These are phyloP conservation scores for Prunella vulgaris DNA, from an alignment of 257 asterid genomes.

Conservation along the genomic window DNA sequence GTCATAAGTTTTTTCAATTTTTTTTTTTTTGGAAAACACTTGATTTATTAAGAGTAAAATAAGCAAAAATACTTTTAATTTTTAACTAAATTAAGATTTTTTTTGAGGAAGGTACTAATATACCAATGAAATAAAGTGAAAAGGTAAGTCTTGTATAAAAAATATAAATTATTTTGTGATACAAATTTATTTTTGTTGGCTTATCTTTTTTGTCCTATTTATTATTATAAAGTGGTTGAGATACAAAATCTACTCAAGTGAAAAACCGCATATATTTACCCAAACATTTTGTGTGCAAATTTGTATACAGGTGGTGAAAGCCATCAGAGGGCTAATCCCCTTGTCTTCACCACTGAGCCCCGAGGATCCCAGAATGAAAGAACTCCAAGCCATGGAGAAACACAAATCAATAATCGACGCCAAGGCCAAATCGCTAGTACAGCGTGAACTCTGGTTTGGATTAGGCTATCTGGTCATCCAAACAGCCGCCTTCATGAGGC, in stretches of 20 bases:
- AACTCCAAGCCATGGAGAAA: constrained; percentile 60
- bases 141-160: too few relatives aligned
- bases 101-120: too few relatives aligned
- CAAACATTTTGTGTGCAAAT: constrained; percentile 41
- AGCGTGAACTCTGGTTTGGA: constrained; percentile 72
- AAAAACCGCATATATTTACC: constrained; percentile 38
- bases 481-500: constrained; percentile 83
- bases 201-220: too few relatives aligned
- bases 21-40: neutral
- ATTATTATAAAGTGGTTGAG: too few relatives aligned
- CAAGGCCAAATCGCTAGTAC: constrained; percentile 46
- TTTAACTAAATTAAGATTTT: neutral
- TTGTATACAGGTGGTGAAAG: constrained; percentile 80
- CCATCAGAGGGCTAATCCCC: constrained; percentile 63
- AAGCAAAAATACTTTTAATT: neutral
- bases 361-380: constrained; percentile 42
- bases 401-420: constrained; percentile 52
- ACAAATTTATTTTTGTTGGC: too few relatives aligned
- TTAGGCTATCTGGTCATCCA: constrained; percentile 59
- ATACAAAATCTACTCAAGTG: constrained; percentile 14
- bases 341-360: constrained; percentile 27
- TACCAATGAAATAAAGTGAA: too few relatives aligned
- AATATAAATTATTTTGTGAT: too few relatives aligned
- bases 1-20: too few relatives aligned
- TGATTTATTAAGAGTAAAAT: neutral